phyloP scores from a whole-genome alignment of 2,329 filamentous ascomycete genomes.

The Pyrenochaeta sp. region DNA sequence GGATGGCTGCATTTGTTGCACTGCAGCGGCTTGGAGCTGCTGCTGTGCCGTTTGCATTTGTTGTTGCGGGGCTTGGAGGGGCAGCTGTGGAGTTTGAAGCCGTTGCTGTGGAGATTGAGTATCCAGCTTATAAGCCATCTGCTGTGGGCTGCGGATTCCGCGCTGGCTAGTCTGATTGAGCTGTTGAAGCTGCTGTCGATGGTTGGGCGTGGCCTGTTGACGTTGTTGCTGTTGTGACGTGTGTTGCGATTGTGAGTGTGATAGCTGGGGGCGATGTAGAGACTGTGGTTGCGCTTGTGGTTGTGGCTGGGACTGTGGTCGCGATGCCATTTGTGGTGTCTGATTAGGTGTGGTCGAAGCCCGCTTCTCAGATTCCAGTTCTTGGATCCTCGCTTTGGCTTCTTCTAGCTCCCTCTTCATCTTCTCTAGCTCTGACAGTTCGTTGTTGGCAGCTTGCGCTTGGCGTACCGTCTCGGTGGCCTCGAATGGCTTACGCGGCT shows the following conservation, averaged over 20 bases:
- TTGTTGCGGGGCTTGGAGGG: constrained; percentile 17
- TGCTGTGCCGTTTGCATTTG: constrained; percentile 24
- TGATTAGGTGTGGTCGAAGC: constrained; percentile 38
- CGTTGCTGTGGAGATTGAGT: constrained; percentile 25
- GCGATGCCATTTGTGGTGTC: constrained; percentile 29
- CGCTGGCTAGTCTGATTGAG: constrained; percentile 27
- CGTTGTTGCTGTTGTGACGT: constrained; percentile 26
- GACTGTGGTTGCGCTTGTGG: constrained; percentile 15
- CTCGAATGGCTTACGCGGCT: constrained; percentile 24
- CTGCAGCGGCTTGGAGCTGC: constrained; percentile 30
- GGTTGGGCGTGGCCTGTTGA: constrained; percentile 19
- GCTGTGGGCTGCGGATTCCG: constrained; percentile 13
- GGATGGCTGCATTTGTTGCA: constrained; percentile 27
- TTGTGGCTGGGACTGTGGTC: constrained; percentile 27
- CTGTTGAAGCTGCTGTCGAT: constrained; percentile 35
- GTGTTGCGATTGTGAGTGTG: constrained; percentile 18
- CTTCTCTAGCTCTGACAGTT: constrained; percentile 43
- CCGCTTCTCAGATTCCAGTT: constrained; percentile 44
- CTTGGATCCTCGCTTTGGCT: constrained; percentile 46
- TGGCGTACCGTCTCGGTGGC: constrained; percentile 23
- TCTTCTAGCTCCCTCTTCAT: constrained; percentile 48
- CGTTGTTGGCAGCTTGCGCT: constrained; percentile 26
- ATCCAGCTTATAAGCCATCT: constrained; percentile 2
- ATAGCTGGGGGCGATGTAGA: constrained; percentile 17
- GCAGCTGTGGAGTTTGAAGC: constrained; percentile 22